A percentile compares a stretch with the other conserved stretches of the same genome.
phyloP scores from a whole-genome alignment of 164 flowering plant species.

The Tinospora cordifolia region DNA sequence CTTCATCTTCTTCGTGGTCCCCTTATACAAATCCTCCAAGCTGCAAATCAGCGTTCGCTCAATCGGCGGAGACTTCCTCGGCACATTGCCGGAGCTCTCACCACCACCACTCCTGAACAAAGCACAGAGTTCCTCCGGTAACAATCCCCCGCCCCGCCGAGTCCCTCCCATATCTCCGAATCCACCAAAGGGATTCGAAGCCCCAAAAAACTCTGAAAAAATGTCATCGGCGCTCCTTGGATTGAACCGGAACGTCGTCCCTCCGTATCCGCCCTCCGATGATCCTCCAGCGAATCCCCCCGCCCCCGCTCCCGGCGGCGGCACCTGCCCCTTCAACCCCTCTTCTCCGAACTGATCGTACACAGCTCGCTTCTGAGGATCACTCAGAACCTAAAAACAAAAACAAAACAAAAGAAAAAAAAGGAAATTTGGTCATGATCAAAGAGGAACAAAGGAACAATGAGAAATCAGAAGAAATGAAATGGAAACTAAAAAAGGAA shows the following conservation, averaged over 20 bases:
- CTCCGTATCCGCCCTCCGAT: conserved; percentile 25
- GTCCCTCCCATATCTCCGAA: conserved; percentile 54
- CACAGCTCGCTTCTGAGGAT: conserved; percentile 70
- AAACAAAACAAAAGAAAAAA: neutral
- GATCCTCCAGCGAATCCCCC: conserved; percentile 34
- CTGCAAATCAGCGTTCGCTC: conserved; percentile 66
- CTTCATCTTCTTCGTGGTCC: conserved; percentile 93
- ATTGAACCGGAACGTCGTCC: conserved; percentile 54
- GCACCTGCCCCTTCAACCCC: conserved; percentile 69
- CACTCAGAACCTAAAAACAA: conserved; percentile 64
- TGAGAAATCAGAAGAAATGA: neutral
- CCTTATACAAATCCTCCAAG: conserved; percentile 88
- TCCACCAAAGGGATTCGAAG: conserved; percentile 59
- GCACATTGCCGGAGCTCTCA: conserved; percentile 32
- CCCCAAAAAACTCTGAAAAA: conserved; percentile 82
- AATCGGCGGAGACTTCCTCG: conserved; percentile 51
- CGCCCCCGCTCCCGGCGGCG: conserved; percentile 58
- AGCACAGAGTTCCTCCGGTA: conserved; percentile 55
- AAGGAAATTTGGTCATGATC: neutral
- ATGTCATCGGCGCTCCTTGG: conserved; percentile 80
- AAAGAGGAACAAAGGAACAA: neutral
- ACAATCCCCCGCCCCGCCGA: conserved; percentile 41
- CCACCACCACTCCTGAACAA: conserved; percentile 43
- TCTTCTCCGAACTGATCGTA: conserved; percentile 94
- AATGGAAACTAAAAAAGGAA: neutral